Base-by-base conservation (phyloP, 1,284 basidiomycete genomes). In the Apiotrichum gamsii region DNA sequence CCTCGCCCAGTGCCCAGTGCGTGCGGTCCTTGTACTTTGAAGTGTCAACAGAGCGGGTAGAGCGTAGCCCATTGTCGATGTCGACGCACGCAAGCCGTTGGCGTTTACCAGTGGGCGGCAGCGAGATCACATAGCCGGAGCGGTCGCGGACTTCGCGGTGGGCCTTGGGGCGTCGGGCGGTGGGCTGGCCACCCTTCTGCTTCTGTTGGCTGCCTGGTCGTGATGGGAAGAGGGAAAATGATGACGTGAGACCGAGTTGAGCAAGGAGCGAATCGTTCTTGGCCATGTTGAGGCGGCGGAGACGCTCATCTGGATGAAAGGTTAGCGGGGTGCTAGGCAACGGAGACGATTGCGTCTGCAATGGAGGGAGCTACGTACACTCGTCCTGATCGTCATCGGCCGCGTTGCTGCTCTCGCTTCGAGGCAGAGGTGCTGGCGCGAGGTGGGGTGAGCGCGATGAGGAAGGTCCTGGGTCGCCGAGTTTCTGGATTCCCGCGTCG, bases 41-140 rank as follows among this genome's bases (percentile, higher is more conserved):
- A 2, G 58, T 55, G 13, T 54, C 50, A 14, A 69, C 65, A 2
- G 54, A 45, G 9, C 49, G 46, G 5, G 42, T 48, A 5, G 62
- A 19, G 16, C 42, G 39, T 5, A 60, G 47, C 31, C 61, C 56
- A 11, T 51, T 43, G 0, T 58, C 59, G 28, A 72, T 57, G 52
- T 68, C 62, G 4, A 70, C 54, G 37, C 58, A 66, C 2, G 65
- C 63, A 16, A 70, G 57, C 2, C 40, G 39, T 19, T 67, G 63
- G 11, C 39, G 53, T 37, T 61, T 36, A 8, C 64, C 65, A 0
- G 49, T 42, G 3, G 39, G 34, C 4, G 64, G 65, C 8, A 57
- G 48, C 5, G 54, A 61, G 18, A 62, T 28, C 21, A 65, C 49
- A 33, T 64, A 55, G 0, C 65, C 65, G 8, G 57, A 58, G 15